Conservation (phyloP, 2,329 filamentous ascomycete genomes). For the Ceratocystis cubensis region DNA sequence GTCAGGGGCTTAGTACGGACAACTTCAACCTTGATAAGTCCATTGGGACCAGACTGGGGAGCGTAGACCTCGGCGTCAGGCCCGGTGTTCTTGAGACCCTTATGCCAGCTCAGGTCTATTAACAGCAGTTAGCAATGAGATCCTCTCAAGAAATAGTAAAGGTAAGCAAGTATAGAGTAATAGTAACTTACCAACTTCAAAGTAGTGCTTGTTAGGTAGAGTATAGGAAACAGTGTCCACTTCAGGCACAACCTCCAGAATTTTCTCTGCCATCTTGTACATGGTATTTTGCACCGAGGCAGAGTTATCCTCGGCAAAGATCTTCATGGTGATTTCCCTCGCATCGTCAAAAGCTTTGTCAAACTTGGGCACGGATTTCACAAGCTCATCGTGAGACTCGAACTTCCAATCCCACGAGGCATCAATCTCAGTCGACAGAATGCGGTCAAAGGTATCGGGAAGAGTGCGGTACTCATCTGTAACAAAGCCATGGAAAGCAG, state of each 20-base stretch:
- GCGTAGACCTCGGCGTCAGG: conserved; percentile 92
- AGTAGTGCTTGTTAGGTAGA: conserved; percentile 97
- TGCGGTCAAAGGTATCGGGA: conserved; percentile 83
- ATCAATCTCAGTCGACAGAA: conserved; percentile 87
- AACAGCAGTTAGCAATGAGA: neutral
- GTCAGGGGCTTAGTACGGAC: conserved; percentile 34
- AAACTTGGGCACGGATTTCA: conserved; percentile 52
- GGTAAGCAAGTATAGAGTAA: neutral
- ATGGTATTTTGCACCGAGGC: conserved; percentile 94
- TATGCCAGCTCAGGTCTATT: conserved; percentile 88
- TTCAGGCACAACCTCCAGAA: conserved; percentile 61
- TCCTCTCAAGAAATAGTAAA: neutral
- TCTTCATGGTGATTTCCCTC: conserved; percentile 76
- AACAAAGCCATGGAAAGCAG: conserved; percentile 88
- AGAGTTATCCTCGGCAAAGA: conserved; percentile 80
- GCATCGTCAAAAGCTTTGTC: conserved; percentile 66
- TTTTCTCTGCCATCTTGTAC: conserved; percentile 95
- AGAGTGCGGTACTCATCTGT: conserved; percentile 89
- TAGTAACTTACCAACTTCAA: conserved; percentile 65
- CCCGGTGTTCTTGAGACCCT: conserved; percentile 87
- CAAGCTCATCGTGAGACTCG: conserved; percentile 52
- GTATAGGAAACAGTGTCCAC: conserved; percentile 66
- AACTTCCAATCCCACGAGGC: conserved; percentile 82
- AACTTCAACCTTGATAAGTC: conserved; percentile 89
- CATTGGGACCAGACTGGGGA: conserved; percentile 85